phyloP scores from a whole-genome alignment of 2,329 filamentous ascomycete genomes.

The Shiraia sp. region DNA sequence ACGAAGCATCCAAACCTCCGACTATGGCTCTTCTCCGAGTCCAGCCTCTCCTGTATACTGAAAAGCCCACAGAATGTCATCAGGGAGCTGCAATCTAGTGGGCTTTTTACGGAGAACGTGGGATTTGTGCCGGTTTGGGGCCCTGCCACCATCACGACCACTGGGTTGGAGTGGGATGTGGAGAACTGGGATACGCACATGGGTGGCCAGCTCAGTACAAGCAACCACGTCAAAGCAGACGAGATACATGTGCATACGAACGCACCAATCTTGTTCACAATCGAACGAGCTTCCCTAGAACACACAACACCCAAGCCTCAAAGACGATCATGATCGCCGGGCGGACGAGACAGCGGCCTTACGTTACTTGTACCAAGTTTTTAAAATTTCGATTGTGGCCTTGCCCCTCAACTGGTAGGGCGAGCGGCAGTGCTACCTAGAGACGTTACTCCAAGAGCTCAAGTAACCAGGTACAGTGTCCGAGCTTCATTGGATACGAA shows the following conservation, averaged over 20 bases:
- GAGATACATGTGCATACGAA: constrained; percentile 46
- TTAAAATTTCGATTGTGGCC: too few relatives aligned
- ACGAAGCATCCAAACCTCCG: constrained; percentile 46
- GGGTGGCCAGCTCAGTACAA: constrained; percentile 54
- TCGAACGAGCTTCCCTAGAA: constrained; percentile 39
- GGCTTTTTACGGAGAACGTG: constrained; percentile 73
- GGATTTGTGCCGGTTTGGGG: constrained; percentile 85
- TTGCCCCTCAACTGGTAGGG: too few relatives aligned
- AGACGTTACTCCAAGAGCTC: too few relatives aligned
- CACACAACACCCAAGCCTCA: not conserved
- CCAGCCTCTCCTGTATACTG: constrained; percentile 83
- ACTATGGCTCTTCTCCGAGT: constrained; percentile 79
- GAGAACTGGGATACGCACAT: constrained; percentile 70
- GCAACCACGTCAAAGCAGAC: constrained; percentile 52
- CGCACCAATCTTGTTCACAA: constrained; percentile 53
- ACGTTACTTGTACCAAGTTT: too few relatives aligned
- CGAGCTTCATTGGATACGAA: too few relatives aligned
- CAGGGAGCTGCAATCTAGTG: constrained; percentile 56
- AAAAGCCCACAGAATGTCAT: constrained; percentile 70
- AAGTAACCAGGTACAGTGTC: too few relatives aligned
- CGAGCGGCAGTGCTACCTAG: too few relatives aligned
- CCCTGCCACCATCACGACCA: constrained; percentile 76
- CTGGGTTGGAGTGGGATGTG: constrained; percentile 91
- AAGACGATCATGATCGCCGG: not conserved
- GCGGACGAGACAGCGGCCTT: not conserved